Evolutionary conservation across 306 rosid species (phyloP), one percentile per base, ranked within the genome.

Genomic region (Medicago lupulina): DNA sequence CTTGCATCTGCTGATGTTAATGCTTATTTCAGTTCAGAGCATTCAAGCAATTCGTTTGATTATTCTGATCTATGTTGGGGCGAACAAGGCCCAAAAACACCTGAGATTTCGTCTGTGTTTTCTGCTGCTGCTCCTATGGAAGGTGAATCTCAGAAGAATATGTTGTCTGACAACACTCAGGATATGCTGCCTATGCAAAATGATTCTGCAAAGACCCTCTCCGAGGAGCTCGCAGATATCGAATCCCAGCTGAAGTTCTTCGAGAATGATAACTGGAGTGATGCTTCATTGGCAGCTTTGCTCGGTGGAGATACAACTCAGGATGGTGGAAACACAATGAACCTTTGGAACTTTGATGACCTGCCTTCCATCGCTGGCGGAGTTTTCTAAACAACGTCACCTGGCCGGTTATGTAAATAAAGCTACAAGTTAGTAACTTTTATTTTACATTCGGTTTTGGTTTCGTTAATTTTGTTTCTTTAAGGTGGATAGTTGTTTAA

Each of bases 311-410:
- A 83, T 25, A 9, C 91, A 41, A 78, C 91, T 76, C 97, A 90
- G 86, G 89, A 86, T 79, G 91, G 79, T 40, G 92, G 89, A 59
- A 92, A 85, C 85, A 41, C 89, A 2, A 73, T 87, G 87, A 86
- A 85, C 74, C 87, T 92, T 40, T 95, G 97, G 99, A 84, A 80
- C 88, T 95, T 92, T 18, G 96, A 90, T 53, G 99, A 95, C 57
- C 55, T 89, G 75, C 80, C 97, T 23, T 43, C 84, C 57, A 2
- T 86, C 66, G 74, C 71, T 49, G 95, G 88, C 28, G 92, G 88
- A 60, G 86, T 6, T 54, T 89, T 85, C 88, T 95, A 16, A 89
- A 83, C 79, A 55, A 75, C 47, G 57, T 76, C 18, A 80, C 67
- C 28, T 66, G 65, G 77, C 76, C 43, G 43, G 74, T 79, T 82